Evolutionary conservation across 148 eudicot genomes (phyloP), one percentile per base, ranked within the genome.

Genomic region (Rhododendron henanense): DNA sequence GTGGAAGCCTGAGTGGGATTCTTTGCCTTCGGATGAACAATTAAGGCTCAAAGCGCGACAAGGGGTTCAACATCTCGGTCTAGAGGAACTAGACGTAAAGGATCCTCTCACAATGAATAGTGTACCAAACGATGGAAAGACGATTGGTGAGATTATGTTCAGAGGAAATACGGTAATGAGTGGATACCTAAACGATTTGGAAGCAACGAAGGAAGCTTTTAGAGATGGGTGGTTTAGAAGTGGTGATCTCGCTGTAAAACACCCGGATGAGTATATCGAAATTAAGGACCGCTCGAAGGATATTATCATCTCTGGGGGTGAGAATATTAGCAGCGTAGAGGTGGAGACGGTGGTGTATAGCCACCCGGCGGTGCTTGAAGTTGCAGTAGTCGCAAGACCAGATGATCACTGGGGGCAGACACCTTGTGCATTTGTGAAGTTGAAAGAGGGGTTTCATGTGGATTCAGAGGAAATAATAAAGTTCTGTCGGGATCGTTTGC

Each of bases 351-450:
- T 85, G 4, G 59, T 91, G 71, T 87, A 67, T 84, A 85, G 87
- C 69, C 91, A 91, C 81, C 89, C 89, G 3, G 90, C 85, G 1
- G 89, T 91, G 53, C 25, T 85, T 55, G 93, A 91, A 44, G 93
- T 65, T 13, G 93, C 93, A 35, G 93, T 91, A 1, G 93, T 91
- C 41, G 92, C 86, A 0, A 86, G 92, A 15, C 93, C 93, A 1
- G 91, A 91, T 73, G 84, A 90, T 86, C 87, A 86, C 23, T 91
- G 93, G 93, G 93, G 93, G n/a, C 91, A 91, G 83, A 90, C 92
- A 0, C 93, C 93, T 9, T 90, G 93, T 55, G 93, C 93, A 9
- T 91, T 90, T 85, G 90, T 91, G 85, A 89, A 87, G 84, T 37
- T 89, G 87, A 88, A 87, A 65, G 88, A 83, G 16, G 86, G 88